Base-by-base conservation (phyloP, 345 rosid genomes). In the Populus ilicifolia region DNA sequence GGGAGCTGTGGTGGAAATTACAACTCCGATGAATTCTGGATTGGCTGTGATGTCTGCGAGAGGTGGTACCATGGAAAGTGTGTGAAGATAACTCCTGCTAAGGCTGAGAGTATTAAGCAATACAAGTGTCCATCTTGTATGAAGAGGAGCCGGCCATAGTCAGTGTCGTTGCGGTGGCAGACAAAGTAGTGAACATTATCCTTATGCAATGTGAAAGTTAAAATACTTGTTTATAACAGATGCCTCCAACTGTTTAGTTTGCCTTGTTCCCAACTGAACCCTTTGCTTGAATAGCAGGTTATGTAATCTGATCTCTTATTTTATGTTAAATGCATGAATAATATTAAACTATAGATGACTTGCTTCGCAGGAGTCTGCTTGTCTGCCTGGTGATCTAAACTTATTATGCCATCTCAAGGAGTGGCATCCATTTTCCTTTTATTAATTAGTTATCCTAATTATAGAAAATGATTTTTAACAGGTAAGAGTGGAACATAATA, bases 21-120 rank as follows among this genome's bases (percentile, higher is more conserved):
- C 89, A 93, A 83, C 27, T 83, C 89, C 0, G 92, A 90, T 14
- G 93, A 93, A 86, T 93, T 93, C 74, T 95, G 96, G 98, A 93
- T 95, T 12, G 88, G 98, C 27, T 92, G 97, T 38, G 99, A 93
- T 67, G 81, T 91, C 17, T 93, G 94, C 9, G 98, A 94, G 77
- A 85, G 88, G 82, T 94, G 98, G 97, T 94, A 88, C 87, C 98
- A 91, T 36, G 96, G 94, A 18, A 94, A 90, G 73, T 93, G 97
- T 36, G 97, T 93, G 80, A 90, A 89, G 88, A 92, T 94, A 82
- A 88, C 94, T 44, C 97, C 98, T 0, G 91, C 97, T 25, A 89
- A 89, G 81, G 98, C 99, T 9, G 96, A 92, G 71, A 86, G 78
- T 74, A 92, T 95, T 76, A 90, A 89, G 88, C 95, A 92, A 62